Base-by-base conservation (phyloP, 345 rosid species). In the Syzygium aromaticum region DNA sequence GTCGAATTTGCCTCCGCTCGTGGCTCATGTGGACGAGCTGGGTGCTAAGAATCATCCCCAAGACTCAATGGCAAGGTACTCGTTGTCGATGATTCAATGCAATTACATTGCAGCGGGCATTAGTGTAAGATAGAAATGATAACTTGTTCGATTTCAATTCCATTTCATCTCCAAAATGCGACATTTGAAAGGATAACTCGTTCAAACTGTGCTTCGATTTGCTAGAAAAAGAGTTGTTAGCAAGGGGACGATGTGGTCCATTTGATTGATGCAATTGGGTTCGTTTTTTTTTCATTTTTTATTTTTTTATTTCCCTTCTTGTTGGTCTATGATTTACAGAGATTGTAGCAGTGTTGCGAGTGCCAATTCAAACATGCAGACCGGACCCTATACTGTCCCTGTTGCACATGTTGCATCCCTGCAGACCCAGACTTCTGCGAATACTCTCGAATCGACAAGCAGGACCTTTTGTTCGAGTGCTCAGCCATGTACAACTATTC, bases 1-100 rank as follows among this genome's bases (percentile, higher is more conserved):
- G 52, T 90, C 94, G 21, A 95, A 88, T 90, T 88, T 94, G 89
- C 95, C 96, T 33, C 92, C 94, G 27, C 88, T 91, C 25, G 93
- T 91, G 88, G 87, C 90, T 87, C 87, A 88, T 22, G 91, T 87
- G 19, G 97, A 93, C 84, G 96, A 94, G 56, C 88, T 84, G 59
- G 86, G 83, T 85, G 80, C 61, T 86, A 91, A 90, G 82, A 87
- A 88, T 86, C 90, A 93, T 40, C 86, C 91, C 40, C 27, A 92
- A 11, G 96, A 95, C 67, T 88, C 93, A 53, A 80, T 89, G 56
- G 78, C 92, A 85, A 91, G 98, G 98, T 95, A 90, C 30, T 43
- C 14, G 59, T 9, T 57, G 51, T 25, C 51, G n/a, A 52, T 77
- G 21, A 16, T 67, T 67, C 12, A 33, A 17, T 67, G 80, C 80